Conservation (phyloP, 2,329 filamentous ascomycete genomes). For the Fusarium sp. region DNA sequence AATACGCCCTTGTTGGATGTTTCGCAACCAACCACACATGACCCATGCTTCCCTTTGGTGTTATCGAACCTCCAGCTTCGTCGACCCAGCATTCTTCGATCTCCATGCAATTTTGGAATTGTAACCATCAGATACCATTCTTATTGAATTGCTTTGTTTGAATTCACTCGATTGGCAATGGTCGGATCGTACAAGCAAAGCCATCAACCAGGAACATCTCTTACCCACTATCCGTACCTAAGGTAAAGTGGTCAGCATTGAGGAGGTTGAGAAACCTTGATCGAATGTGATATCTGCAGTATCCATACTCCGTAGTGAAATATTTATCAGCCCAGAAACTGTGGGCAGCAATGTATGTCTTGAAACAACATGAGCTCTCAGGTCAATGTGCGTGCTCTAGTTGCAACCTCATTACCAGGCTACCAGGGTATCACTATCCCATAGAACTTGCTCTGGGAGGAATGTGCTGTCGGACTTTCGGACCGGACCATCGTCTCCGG, state of each 20-base stretch:
- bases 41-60: not conserved
- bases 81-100: conserved; percentile 6
- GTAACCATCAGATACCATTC: not conserved
- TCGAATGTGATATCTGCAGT: conserved; percentile 1
- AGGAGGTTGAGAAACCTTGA: conserved; percentile 5
- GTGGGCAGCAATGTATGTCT: not conserved
- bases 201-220: not conserved
- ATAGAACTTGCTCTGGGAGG: not conserved
- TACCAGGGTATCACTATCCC: not conserved
- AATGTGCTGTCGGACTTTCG: not conserved
- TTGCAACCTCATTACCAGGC: not conserved
- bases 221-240: not conserved
- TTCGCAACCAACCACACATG: conserved; percentile 5
- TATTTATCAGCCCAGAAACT: not conserved
- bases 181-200: not conserved
- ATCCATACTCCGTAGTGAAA: not conserved
- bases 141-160: not conserved
- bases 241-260: not conserved
- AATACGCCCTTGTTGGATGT: not conserved
- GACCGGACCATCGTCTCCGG: conserved; percentile 29
- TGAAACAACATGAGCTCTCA: not conserved
- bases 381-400: not conserved
- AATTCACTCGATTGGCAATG: not conserved
- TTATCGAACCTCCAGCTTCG: conserved; percentile 2
- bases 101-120: not conserved